Percentiles rank a stretch among this genome's conserved stretches.
Evolutionary conservation across 2,329 filamentous ascomycete species (phyloP).

Genomic region (Aschersonia sp.): DNA sequence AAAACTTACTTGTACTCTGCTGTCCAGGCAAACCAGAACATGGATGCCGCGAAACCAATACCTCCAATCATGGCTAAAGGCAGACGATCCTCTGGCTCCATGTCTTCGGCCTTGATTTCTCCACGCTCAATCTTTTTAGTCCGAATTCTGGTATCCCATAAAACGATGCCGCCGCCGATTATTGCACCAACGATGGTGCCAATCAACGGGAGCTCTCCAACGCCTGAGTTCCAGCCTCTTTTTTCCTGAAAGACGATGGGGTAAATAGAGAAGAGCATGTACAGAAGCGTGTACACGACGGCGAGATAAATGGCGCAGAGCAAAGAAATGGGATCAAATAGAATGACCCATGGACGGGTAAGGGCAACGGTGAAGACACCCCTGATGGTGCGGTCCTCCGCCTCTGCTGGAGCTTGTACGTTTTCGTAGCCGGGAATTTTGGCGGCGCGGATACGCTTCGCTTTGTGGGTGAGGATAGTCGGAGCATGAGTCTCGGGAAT

Average conservation of each 20-base stretch:
- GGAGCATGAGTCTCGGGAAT: slow-evolving; percentile 43
- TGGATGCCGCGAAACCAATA: slow-evolving; percentile 36
- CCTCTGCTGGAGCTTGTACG: slow-evolving; percentile 33
- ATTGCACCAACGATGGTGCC: slow-evolving; percentile 33
- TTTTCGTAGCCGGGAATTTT: slow-evolving; percentile 36
- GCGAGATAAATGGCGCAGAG: slow-evolving; percentile 36
- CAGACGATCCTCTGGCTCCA: slow-evolving; percentile 37
- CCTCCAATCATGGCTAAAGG: slow-evolving; percentile 42
- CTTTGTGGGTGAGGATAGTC: slow-evolving; percentile 37
- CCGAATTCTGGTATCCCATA: slow-evolving; percentile 22
- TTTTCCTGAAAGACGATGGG: slow-evolving; percentile 37
- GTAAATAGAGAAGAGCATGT: slow-evolving; percentile 46
- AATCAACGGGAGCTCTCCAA: slow-evolving; percentile 35
- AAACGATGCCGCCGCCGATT: slow-evolving; percentile 26
- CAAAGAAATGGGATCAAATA: slow-evolving; percentile 38
- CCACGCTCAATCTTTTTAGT: slow-evolving; percentile 22
- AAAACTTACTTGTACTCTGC: slow-evolving; percentile 28
- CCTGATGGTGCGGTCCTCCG: slow-evolving; percentile 22
- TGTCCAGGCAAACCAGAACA: slow-evolving; percentile 52
- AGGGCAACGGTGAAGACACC: slow-evolving; percentile 36
- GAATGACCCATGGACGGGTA: slow-evolving; percentile 36
- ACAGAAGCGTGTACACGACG: slow-evolving; percentile 36
- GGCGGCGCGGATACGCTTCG: slow-evolving; percentile 30
- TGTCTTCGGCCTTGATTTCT: slow-evolving; percentile 12
- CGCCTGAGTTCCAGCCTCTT: slow-evolving; percentile 38